These are phyloP conservation scores for Geotrichum phurueaensis DNA, from an alignment of 1,139 yeast species.

Conservation along the genomic window DNA sequence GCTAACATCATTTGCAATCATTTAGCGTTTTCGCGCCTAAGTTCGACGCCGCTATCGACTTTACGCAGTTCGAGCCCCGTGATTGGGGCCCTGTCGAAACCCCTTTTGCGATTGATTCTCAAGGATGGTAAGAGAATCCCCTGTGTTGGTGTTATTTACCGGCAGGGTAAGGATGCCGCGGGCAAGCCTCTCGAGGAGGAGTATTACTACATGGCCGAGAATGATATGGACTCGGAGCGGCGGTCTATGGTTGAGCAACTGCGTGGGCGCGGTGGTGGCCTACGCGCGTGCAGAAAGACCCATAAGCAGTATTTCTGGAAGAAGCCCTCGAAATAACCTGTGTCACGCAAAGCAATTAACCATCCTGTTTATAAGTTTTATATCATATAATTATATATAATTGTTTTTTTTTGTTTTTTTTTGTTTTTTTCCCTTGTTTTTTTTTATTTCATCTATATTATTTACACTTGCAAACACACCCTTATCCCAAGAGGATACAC, in stretches of 20 bases:
- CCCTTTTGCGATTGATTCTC: background rate
- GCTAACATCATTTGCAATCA: constrained; percentile 59
- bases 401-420: background rate
- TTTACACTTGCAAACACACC: background rate
- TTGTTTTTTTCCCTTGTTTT: too few species aligned
- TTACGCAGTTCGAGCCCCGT: constrained; percentile 47
- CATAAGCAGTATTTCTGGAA: constrained; percentile 61
- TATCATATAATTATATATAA: background rate
- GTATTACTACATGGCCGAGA: constrained; percentile 81
- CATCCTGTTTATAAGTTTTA: background rate
- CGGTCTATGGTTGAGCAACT: constrained; percentile 58
- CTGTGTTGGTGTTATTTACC: constrained; percentile 77
- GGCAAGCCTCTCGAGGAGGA: constrained; percentile 92
- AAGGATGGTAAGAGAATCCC: constrained; percentile 13
- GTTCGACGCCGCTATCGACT: constrained; percentile 78
- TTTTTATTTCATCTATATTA: background rate
- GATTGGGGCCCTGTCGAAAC: background rate
- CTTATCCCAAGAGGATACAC: background rate
- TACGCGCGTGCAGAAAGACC: constrained; percentile 62
- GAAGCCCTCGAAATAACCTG: constrained; percentile 14
- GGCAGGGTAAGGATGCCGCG: constrained; percentile 93
- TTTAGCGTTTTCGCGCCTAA: constrained; percentile 80
- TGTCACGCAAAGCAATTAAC: background rate
- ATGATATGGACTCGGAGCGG: constrained; percentile 68
- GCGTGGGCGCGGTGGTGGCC: constrained; percentile 53